Evolutionary conservation across 2,329 filamentous ascomycete species (phyloP).

Genomic region (Penicillium sp.): DNA sequence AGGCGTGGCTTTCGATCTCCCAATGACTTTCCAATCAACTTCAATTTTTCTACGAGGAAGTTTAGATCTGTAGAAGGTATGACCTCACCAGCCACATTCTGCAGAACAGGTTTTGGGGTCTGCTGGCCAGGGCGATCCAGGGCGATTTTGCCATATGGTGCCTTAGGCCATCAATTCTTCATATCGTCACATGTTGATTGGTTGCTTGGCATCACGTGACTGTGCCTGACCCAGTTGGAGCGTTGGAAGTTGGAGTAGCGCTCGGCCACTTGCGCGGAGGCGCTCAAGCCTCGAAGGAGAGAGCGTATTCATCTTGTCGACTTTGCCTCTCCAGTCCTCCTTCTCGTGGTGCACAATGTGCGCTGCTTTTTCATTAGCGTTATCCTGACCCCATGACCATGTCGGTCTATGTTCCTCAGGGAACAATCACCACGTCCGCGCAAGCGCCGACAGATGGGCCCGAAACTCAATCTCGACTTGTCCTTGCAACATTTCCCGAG

Average conservation of each 20-base stretch:
- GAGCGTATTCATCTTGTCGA: background rate
- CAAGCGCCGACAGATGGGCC: slow-evolving; percentile 4
- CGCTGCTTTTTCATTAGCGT: background rate
- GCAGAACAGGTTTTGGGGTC: background rate
- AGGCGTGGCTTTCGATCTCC: no score
- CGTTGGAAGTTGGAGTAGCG: background rate
- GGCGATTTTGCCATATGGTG: background rate
- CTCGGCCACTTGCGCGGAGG: background rate
- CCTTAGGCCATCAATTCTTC: background rate
- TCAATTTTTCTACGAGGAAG: background rate
- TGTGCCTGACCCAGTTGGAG: slow-evolving; percentile 2
- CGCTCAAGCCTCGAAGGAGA: background rate
- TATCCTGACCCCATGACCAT: slow-evolving; percentile 13
- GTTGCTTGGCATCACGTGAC: background rate
- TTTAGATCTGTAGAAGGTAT: background rate
- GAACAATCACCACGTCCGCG: slow-evolving; percentile 5
- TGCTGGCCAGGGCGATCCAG: background rate
- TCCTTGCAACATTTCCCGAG: slow-evolving; percentile 1
- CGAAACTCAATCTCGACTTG: background rate
- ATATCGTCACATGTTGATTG: background rate
- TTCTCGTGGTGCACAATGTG: slow-evolving; percentile 7
- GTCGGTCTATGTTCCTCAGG: slow-evolving; percentile 18
- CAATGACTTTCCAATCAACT: no score
- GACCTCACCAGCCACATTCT: background rate
- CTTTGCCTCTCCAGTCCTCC: background rate